Evolutionary conservation across 306 rosid genomes (phyloP), one percentile per base, ranked within the genome.

Genomic region (Dicorynia guianensis): DNA sequence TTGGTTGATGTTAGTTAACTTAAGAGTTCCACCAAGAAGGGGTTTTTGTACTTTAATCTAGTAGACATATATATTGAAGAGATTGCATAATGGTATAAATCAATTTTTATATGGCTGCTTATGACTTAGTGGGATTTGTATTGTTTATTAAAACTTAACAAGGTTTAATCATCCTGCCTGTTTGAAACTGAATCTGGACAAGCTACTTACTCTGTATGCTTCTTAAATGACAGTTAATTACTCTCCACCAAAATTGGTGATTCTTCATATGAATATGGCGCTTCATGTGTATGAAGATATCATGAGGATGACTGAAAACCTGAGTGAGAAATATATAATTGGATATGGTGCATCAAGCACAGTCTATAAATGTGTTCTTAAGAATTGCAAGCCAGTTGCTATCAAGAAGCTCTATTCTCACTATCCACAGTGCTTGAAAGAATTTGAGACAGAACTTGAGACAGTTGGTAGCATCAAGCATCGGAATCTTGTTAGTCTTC

Each of bases 191-290:
- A 46, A 35, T 42, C 66, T 59, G 15, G 15, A 39, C 69, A 33
- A 67, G 80, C 76, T 73, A 52, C 64, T 83, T 10, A 74, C 19
- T 63, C 4, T 15, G 5, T 72, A 50, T 74, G 69, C 75, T 80
- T 79, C 68, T 61, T 43, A 76, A 76, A 80, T 78, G 49, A 33
- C 91, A 83, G 93, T 93, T 82, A 83, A 35, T 48, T 90, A 77
- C 84, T 89, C 98, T 0, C 88, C 83, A 7, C 96, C 93, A 18
- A 92, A 84, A 86, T 83, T 92, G 42, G 97, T 92, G 73, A 86
- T 92, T 69, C 96, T 92, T 67, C 86, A 92, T 85, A 89, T 92
- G 97, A 92, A 92, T 57, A 83, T 92, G 97, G 97, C 97, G 1
- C 93, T 92, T 74, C 97, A 92, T 71, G 89, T 89, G 30, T 92